A percentile compares a stretch with the other conserved stretches of the same genome.
Conservation (phyloP, 495 filamentous ascomycete species). For the Annulohypoxylon maeteangense region DNA sequence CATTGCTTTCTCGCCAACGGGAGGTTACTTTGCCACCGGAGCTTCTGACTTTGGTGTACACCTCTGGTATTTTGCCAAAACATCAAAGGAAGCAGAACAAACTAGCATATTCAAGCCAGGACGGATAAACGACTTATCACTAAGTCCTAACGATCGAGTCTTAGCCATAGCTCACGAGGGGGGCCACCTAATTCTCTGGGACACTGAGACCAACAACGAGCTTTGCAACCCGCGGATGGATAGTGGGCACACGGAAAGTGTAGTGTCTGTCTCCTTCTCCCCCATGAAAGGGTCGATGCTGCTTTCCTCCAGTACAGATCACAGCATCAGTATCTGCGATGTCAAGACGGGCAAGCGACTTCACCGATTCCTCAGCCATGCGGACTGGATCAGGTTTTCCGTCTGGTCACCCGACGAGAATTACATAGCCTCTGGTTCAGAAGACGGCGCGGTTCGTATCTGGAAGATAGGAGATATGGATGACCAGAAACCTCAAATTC, state of each 20-base stretch:
- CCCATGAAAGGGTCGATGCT: background rate
- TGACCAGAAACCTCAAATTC: background rate
- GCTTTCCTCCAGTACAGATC: background rate
- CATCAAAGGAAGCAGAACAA: background rate
- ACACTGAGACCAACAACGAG: background rate
- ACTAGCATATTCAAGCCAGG: background rate
- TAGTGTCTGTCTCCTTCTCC: background rate
- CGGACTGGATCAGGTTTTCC: background rate
- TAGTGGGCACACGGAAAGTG: background rate
- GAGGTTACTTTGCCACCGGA: background rate
- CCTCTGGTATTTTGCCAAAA: background rate
- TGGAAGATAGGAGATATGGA: background rate
- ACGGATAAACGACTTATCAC: background rate
- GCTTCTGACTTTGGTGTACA: background rate
- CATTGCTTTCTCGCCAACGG: background rate
- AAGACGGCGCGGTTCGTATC: background rate
- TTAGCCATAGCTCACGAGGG: background rate
- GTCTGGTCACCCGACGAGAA: background rate
- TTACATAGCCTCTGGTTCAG: background rate
- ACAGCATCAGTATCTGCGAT: background rate
- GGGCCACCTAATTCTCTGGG: background rate
- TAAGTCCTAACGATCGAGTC: background rate
- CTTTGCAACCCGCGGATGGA: background rate
- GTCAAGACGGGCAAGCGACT: background rate
- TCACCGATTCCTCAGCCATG: background rate